phyloP scores from a whole-genome alignment of 352 stramenopile genomes.

The Phytophthora colocasiae region DNA sequence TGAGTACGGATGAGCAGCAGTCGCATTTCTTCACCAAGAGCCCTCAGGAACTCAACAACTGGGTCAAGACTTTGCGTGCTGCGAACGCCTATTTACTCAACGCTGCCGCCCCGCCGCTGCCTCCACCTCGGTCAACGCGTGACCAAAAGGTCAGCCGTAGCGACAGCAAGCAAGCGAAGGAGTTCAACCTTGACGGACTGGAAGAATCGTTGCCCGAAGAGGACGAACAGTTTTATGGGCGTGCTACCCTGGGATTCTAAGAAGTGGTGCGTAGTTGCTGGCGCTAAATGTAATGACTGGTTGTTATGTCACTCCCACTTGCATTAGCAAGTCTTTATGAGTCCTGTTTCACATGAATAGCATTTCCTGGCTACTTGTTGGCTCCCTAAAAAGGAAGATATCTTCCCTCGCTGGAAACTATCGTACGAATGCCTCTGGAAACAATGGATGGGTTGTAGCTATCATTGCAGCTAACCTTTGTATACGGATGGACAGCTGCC shows the following conservation, averaged over 20 bases:
- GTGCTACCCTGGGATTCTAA: conserved; percentile 85
- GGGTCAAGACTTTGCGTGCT: conserved; percentile 81
- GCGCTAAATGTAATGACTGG: conserved; percentile 45
- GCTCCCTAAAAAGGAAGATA: conserved; percentile 3
- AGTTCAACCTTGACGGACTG: conserved; percentile 49
- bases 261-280: conserved; percentile 19
- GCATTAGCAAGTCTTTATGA: neutral
- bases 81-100: conserved; percentile 72
- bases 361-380: conserved; percentile 25
- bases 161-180: conserved; percentile 40
- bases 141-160: conserved; percentile 20
- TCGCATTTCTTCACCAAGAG: conserved; percentile 88
- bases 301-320: conserved; percentile 31
- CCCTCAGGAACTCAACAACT: conserved; percentile 73
- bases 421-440: conserved; percentile 22
- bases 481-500: conserved; percentile 29
- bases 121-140: conserved; percentile 35
- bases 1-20: conserved; percentile 85
- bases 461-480: conserved; percentile 31
- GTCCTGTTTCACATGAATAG: conserved; percentile 18
- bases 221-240: conserved; percentile 85
- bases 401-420: conserved; percentile 19
- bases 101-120: conserved; percentile 37
- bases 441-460: conserved; percentile 19
- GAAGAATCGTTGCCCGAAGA: conserved; percentile 60